Evolutionary conservation across 345 rosid species (phyloP).

Genomic region (Ceriops tagal): DNA sequence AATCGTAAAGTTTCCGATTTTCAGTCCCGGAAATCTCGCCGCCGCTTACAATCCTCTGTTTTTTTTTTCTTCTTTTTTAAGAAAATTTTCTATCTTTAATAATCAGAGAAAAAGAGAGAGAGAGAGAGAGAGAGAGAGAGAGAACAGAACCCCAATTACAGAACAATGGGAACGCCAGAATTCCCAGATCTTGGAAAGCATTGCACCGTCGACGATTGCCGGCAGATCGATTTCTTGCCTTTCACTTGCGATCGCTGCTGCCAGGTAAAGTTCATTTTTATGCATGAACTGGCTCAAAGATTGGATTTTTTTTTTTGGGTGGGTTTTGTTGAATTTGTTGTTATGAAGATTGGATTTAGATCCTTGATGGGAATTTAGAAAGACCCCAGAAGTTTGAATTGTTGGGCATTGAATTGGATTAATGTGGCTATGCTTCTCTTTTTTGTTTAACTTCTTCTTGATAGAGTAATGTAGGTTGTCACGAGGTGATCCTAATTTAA

Average conservation of each 20-base stretch:
- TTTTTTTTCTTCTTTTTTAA: too few relatives aligned
- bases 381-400: too few relatives aligned
- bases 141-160: not conserved
- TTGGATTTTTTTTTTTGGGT: not conserved
- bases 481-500: too few relatives aligned
- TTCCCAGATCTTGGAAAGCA: conserved; percentile 97
- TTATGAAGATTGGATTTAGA: too few relatives aligned
- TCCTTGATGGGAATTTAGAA: too few relatives aligned
- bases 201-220: conserved; percentile 73
- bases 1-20: conserved; percentile 14
- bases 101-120: not conserved
- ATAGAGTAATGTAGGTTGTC: too few relatives aligned
- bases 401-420: too few relatives aligned
- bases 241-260: conserved; percentile 93
- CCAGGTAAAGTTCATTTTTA: conserved; percentile 35
- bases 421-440: too few relatives aligned
- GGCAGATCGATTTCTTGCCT: conserved; percentile 89
- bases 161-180: conserved; percentile 86
- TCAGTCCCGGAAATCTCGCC: not conserved
- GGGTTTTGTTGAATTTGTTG: too few relatives aligned
- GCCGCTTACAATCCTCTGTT: not conserved
- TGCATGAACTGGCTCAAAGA: not conserved
- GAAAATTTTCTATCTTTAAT: not conserved
- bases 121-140: too few relatives aligned
- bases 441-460: too few relatives aligned